Conservation (phyloP, 108 stramenopile genomes). For the Discostella stelligeroides region DNA sequence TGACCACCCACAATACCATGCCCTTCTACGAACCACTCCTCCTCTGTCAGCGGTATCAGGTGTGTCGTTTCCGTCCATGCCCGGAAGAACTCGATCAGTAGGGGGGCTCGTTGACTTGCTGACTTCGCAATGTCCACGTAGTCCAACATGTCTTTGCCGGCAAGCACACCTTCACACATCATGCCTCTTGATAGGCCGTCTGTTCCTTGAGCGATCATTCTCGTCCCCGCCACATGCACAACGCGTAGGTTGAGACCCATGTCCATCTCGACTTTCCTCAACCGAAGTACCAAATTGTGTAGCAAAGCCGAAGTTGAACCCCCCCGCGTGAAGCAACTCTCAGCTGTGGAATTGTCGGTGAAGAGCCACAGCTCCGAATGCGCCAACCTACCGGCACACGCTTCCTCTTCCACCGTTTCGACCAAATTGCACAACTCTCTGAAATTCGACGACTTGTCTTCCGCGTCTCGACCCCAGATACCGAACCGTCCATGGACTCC, state of each 20-base stretch:
- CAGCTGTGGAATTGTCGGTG: not conserved
- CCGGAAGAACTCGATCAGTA: not conserved
- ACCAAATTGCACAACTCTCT: not conserved
- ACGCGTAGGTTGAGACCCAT: not conserved
- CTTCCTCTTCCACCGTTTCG: not conserved
- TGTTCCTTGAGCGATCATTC: no score
- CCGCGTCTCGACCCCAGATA: not conserved
- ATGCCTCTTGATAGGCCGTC: not conserved
- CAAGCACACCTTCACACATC: no score
- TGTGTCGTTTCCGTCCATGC: not conserved
- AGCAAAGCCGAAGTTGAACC: not conserved
- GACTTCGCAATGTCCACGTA: no score
- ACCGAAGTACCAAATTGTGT: not conserved
- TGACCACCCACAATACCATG: slow-evolving; percentile 31
- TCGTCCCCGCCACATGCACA: slow-evolving; percentile 36
- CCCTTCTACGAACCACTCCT: slow-evolving; percentile 28
- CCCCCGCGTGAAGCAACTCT: not conserved
- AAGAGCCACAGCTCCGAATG: not conserved
- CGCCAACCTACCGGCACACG: not conserved
- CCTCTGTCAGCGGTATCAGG: slow-evolving; percentile 7
- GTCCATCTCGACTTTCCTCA: not conserved
- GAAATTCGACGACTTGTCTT: not conserved
- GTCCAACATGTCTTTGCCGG: no score
- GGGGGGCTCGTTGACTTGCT: not conserved
- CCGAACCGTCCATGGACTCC: not conserved